Evolutionary conservation across 495 filamentous ascomycete species (phyloP).

Genomic region (Xylaria venustula): DNA sequence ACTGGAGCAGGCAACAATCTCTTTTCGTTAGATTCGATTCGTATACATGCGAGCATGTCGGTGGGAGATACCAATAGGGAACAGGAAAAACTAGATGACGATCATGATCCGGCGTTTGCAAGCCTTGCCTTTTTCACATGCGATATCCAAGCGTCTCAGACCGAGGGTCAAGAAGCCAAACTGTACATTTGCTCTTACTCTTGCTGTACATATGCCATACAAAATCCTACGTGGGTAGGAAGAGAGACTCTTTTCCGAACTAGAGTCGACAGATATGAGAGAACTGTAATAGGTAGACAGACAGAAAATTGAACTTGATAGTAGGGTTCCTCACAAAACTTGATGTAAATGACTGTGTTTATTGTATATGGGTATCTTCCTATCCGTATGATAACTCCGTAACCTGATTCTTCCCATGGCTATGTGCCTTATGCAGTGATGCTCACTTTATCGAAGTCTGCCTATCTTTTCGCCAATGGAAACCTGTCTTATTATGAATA

Average conservation of each 20-base stretch:
- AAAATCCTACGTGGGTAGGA: not conserved
- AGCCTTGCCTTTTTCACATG: not conserved
- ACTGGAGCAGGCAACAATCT: conserved; percentile 5
- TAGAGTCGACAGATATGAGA: not conserved
- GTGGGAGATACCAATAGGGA: conserved; percentile 3
- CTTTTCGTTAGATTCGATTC: conserved; percentile 9
- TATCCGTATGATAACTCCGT: conserved; percentile 7
- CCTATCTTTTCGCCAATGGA: too few species aligned
- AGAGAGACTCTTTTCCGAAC: not conserved
- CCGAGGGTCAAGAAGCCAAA: not conserved
- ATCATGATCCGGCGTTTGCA: conserved; percentile 4
- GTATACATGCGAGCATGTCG: conserved; percentile 10
- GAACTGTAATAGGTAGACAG: not conserved
- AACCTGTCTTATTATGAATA: not conserved
- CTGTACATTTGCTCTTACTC: conserved; percentile 1
- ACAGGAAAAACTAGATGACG: conserved; percentile 1
- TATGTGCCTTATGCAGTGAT: not conserved
- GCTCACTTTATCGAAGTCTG: too few species aligned
- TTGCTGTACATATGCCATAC: not conserved
- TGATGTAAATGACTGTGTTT: not conserved
- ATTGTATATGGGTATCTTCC: conserved; percentile 25
- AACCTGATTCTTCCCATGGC: not conserved
- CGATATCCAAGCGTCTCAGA: not conserved
- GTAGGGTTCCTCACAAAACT: not conserved
- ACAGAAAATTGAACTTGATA: not conserved